Conservation (phyloP, 1,284 basidiomycete species). For the Sparassis latifolia region DNA sequence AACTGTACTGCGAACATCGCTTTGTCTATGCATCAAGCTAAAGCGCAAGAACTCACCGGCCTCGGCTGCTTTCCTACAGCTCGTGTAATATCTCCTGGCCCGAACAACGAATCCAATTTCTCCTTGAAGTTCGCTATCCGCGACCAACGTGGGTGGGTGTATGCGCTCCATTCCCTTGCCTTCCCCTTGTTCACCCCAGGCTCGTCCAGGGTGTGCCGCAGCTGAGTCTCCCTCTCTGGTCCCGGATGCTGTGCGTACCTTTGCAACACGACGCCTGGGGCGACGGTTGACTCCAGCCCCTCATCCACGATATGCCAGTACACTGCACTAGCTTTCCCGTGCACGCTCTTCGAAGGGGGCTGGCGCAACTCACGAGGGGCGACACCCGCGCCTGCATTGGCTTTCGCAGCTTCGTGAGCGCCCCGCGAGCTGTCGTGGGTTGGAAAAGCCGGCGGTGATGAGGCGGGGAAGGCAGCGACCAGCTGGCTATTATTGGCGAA, state of each 20-base stretch:
- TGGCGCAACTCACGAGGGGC: not conserved
- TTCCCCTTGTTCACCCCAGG: conserved; percentile 1
- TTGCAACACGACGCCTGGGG: not conserved
- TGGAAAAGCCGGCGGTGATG: not conserved
- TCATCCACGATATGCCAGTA: conserved; percentile 1
- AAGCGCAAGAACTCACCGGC: conserved; percentile 9
- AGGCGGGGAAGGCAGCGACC: not conserved
- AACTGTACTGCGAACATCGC: conserved; percentile 1
- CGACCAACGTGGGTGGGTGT: conserved; percentile 15
- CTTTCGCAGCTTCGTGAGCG: not conserved
- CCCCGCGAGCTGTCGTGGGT: not conserved
- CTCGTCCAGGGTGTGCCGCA: not conserved
- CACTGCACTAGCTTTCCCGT: not conserved
- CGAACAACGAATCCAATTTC: conserved; percentile 15
- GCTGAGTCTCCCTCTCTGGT: not conserved
- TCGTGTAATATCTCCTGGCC: conserved; percentile 16
- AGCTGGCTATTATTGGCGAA: not conserved
- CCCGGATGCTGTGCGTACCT: conserved; percentile 1
- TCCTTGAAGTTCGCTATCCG: conserved; percentile 19
- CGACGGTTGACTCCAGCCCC: not conserved
- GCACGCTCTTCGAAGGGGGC: not conserved
- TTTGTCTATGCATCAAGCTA: too few species aligned
- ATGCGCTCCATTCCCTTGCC: conserved; percentile 5
- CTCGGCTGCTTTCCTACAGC: conserved; percentile 13
- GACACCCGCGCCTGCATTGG: not conserved